Percentiles rank a stretch among this genome's conserved stretches.
Evolutionary conservation across 768 basidiomycete species (phyloP).

Genomic region (Lactarius psammicola): DNA sequence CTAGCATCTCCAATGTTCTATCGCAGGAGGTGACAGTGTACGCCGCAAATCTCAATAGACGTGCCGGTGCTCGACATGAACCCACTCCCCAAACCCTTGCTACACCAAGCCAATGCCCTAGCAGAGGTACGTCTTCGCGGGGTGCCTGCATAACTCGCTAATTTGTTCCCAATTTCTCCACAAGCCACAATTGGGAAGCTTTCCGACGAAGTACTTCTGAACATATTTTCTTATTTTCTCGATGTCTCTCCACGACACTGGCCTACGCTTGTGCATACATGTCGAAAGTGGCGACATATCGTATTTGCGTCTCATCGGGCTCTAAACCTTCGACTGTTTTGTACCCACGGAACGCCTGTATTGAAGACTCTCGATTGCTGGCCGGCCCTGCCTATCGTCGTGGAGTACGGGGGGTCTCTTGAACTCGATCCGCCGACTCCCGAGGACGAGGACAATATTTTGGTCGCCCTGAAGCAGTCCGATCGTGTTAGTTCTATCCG

Average conservation of each 20-base stretch:
- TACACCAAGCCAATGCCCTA: not conserved
- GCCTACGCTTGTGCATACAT: not conserved
- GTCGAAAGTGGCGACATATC: not conserved
- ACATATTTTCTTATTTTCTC: not conserved
- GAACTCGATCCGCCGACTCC: not conserved
- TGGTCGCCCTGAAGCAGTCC: not conserved
- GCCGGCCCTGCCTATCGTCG: not conserved
- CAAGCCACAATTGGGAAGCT: not conserved
- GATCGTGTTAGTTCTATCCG: not conserved
- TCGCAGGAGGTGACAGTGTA: not conserved
- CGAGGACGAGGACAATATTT: not conserved
- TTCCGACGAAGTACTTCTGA: not conserved
- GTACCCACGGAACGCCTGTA: not conserved
- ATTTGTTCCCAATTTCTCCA: not conserved
- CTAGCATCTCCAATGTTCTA: not conserved
- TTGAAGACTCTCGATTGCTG: not conserved
- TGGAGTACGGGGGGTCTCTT: not conserved
- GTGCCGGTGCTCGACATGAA: too few relatives aligned
- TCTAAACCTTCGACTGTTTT: not conserved
- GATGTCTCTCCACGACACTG: not conserved
- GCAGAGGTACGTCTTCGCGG: not conserved
- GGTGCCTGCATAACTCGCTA: not conserved
- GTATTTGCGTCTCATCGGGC: not conserved
- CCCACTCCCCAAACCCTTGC: not conserved
- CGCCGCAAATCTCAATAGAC: not conserved